phyloP scores from a whole-genome alignment of 768 basidiomycete genomes.

The Leucosporidium yakuticum region DNA sequence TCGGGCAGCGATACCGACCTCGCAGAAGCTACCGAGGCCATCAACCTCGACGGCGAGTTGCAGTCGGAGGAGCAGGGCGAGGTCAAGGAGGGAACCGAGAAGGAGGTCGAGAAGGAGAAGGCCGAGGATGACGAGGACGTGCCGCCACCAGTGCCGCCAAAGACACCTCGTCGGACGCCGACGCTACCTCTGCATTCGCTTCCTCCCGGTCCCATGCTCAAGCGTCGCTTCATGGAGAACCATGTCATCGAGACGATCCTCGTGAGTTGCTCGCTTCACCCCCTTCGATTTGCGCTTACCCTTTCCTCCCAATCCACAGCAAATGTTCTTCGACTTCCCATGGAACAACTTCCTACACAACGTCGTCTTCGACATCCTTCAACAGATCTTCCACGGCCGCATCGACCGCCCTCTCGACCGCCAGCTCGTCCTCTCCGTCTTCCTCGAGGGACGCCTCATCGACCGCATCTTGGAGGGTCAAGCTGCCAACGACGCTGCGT shows the following conservation, averaged over 20 bases:
- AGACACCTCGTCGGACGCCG: constrained; percentile 29
- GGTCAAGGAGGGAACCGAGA: background rate
- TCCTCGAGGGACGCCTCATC: constrained; percentile 77
- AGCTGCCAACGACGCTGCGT: constrained; percentile 65
- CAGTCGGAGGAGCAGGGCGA: constrained; percentile 52
- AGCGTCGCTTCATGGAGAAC: constrained; percentile 67
- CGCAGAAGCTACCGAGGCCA: constrained; percentile 16
- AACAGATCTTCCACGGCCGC: constrained; percentile 86
- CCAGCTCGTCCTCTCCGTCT: constrained; percentile 73
- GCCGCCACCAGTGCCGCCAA: constrained; percentile 13
- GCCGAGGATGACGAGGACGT: constrained; percentile 34
- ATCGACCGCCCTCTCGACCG: constrained; percentile 77
- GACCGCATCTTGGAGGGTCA: constrained; percentile 83
- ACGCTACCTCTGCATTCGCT: constrained; percentile 6
- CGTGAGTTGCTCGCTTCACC: constrained; percentile 48
- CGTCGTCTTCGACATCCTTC: constrained; percentile 89
- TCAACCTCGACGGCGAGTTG: constrained; percentile 35
- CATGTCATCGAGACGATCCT: constrained; percentile 69
- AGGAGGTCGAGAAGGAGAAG: constrained; percentile 16
- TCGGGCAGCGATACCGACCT: background rate
- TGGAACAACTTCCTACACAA: constrained; percentile 98
- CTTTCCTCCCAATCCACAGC: constrained; percentile 53
- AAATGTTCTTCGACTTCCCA: constrained; percentile 90
- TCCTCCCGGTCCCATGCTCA: constrained; percentile 66
- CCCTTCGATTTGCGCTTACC: background rate